phyloP scores from a whole-genome alignment of 345 rosid genomes.

The Reutealis trisperma region DNA sequence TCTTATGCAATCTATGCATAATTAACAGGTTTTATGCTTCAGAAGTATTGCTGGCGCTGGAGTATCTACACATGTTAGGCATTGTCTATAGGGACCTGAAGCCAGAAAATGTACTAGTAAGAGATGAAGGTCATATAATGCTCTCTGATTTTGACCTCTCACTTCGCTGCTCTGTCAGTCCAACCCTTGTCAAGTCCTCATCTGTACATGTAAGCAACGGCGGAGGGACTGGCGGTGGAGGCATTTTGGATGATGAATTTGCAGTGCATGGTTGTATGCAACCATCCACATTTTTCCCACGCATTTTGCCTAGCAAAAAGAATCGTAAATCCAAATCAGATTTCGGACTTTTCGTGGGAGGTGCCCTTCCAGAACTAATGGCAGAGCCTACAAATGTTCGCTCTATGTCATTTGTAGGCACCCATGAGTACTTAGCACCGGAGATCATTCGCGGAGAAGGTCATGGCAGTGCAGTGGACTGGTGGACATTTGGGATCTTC shows the following conservation, averaged over 20 bases:
- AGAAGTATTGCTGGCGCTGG: conserved; percentile 85
- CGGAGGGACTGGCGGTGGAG: conserved; percentile 34
- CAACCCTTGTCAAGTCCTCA: conserved; percentile 86
- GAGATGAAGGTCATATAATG: conserved; percentile 91
- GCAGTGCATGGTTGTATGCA: conserved; percentile 66
- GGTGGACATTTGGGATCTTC: conserved; percentile 96
- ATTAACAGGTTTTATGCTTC: conserved; percentile 75
- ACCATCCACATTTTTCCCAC: conserved; percentile 77
- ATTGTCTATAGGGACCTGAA: conserved; percentile 87
- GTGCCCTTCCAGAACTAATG: conserved; percentile 80
- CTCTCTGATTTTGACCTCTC: conserved; percentile 91
- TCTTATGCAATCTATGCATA: background rate
- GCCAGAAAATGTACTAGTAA: conserved; percentile 85
- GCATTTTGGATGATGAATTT: conserved; percentile 58
- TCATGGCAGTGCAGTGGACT: conserved; percentile 94
- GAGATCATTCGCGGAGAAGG: conserved; percentile 96
- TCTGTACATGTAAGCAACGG: conserved; percentile 41
- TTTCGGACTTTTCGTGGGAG: conserved; percentile 59
- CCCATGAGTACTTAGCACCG: conserved; percentile 89
- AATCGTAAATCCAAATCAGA: conserved; percentile 87
- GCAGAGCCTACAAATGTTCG: conserved; percentile 90
- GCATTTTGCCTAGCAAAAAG: conserved; percentile 73
- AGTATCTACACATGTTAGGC: conserved; percentile 93
- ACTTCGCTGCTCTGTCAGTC: conserved; percentile 81
- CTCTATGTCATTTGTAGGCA: conserved; percentile 93